Evolutionary conservation across 345 rosid genomes (phyloP).

Genomic region (Lumnitzera littorea): DNA sequence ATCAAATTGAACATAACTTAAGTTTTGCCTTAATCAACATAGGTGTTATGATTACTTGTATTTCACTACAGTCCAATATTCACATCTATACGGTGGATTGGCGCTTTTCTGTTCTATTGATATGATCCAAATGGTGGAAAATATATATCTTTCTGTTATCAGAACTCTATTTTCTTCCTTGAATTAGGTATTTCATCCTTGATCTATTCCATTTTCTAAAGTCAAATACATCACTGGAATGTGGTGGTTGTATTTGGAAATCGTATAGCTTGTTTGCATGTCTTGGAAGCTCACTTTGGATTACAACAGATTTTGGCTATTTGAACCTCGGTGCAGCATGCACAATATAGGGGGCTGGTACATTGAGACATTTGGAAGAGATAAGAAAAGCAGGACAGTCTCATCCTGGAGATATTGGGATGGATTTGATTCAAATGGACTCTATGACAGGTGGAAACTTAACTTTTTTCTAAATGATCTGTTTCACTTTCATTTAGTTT

Average conservation of each 20-base stretch:
- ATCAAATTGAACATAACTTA: no score
- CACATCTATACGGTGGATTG: no score
- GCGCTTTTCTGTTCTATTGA: no score
- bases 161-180: no score
- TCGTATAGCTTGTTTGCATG: background rate
- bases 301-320: slow-evolving; percentile 81
- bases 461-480: background rate
- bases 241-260: background rate
- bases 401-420: slow-evolving; percentile 74
- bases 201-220: no score
- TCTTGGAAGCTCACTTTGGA: slow-evolving; percentile 6
- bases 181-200: no score
- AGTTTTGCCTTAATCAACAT: no score
- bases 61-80: no score
- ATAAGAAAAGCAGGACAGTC: slow-evolving; percentile 58
- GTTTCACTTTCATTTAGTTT: background rate
- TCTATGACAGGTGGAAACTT: slow-evolving; percentile 56
- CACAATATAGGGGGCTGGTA: slow-evolving; percentile 98
- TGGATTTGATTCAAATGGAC: slow-evolving; percentile 45
- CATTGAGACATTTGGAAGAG: slow-evolving; percentile 83
- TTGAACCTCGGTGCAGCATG: slow-evolving; percentile 83
- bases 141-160: no score
- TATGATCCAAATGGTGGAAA: no score
- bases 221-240: no score
- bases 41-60: no score